Evolutionary conservation across 2,329 filamentous ascomycete genomes (phyloP), one percentile per base, ranked within the genome.

Genomic region (Phyllosticta citriasiana): DNA sequence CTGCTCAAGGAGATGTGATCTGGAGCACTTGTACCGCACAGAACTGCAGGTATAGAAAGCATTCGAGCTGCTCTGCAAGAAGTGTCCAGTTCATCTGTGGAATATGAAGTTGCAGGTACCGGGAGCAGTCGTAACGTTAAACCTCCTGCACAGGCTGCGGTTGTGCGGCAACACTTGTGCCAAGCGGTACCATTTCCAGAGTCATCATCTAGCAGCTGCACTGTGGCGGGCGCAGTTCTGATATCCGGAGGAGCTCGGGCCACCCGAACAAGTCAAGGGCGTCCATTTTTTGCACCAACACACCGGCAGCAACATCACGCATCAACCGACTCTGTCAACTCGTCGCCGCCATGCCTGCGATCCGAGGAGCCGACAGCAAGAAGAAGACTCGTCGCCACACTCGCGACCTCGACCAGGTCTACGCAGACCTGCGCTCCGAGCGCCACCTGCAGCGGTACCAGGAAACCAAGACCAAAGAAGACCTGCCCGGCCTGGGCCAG

Each of bases 381-480:
- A 76, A 76, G 67, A 79, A 79, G 73, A 78, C 78, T 63, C 72
- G 76, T 55, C 72, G 74, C 55, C 71, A 76, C 65, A 77, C 69
- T 70, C 94, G 94, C 75, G 93, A 96, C 75, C 81, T 97, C 70
- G 94, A 99, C 75, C 92, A 97, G 77, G 85, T 97, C 74, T 86
- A 92, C 71, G 84, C 86, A 66, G 94, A 99, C 74, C 76, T 97
- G 61, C 79, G 82, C 65, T 88, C 87, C 33, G 83, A 89, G 22
- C 88, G 87, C 72, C 92, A 97, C 71, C 84, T 99, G 35, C 78
- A 84, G 55, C 84, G 89, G 66, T 91, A 87, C 80, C 88, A 91
- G 72, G 82, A 85, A 57, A 84, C 86, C 53, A 95, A 96, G 71
- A 84, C 88, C 5, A 77, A 83, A 24, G 93, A 97, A 72, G 94